Base-by-base conservation (phyloP, 2,329 filamentous ascomycete genomes). In the Fusarium chlamydosporum region DNA sequence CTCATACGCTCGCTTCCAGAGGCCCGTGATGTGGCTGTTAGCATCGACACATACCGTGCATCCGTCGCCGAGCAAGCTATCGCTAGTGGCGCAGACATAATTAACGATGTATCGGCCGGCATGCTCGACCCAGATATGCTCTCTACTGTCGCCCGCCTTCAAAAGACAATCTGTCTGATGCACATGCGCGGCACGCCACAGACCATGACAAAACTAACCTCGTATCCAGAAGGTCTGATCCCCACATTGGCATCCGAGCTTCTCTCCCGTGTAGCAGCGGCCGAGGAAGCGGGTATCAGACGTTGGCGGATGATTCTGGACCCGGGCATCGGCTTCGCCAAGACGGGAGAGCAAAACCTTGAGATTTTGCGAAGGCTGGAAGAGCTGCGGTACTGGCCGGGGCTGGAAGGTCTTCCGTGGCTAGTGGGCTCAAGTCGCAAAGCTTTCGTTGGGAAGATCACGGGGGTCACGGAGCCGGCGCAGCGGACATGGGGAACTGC, bases 261-360 rank as follows among this genome's bases (percentile, higher is more conserved):
- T 7, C 81, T 85, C 4, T 84, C 81, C 10, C 91, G 94, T 16
- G 86, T 98, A 7, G 82, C 82, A 0, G 92, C 88, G 3, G 96
- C 96, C 23, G 85, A 96, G 78, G 85, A 83, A 15, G 94, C 93
- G 0, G 96, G 96, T 1, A 87, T 99, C 42, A 86, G 92, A 6
- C 90, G 94, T 48, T 99, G 96, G 96, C 92, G 95, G 69, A 96
- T 99, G 68, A 89, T 98, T 34, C 88, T 98, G 3, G 96, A 99
- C 77, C 96, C 96, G 0, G 96, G 96, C 0, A 87, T 99, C 33
- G 96, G 96, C 1, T 99, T 99, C 76, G 94, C 96, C 57, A 99
- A 99, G 82, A 90, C 88, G 1, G 84, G 85, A 55, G 83, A 86
- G 40, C 93, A 97, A 77, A 97, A 97, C 78, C 81, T 97, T 4